phyloP scores from a whole-genome alignment of 257 asterid genomes.

The Echium plantagineum region DNA sequence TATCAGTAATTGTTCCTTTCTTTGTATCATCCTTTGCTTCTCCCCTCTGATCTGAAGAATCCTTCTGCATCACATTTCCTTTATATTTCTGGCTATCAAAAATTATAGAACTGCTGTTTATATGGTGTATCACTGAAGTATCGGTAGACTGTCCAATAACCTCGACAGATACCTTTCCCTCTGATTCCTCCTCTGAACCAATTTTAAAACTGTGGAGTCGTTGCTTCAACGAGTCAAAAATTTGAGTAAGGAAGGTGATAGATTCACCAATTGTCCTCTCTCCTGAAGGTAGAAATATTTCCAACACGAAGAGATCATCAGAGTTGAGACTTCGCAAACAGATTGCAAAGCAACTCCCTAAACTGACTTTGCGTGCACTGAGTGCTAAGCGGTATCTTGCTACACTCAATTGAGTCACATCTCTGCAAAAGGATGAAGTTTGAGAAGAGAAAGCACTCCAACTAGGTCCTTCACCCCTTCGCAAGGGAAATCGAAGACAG shows the following conservation, averaged over 20 bases:
- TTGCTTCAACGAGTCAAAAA: slow-evolving; percentile 14
- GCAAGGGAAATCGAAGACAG: slow-evolving; percentile 13
- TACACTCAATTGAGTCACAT: slow-evolving; percentile 13
- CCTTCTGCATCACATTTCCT: not conserved
- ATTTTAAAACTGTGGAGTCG: slow-evolving; percentile 15
- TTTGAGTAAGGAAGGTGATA: slow-evolving; percentile 5
- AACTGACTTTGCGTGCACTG: slow-evolving; percentile 14
- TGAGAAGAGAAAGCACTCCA: slow-evolving; percentile 17
- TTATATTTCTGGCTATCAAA: not conserved
- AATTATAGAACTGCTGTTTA: too few species aligned
- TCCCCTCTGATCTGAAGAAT: not conserved
- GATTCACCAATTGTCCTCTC: slow-evolving; percentile 1
- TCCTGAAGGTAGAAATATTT: slow-evolving; percentile 15
- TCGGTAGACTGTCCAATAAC: slow-evolving; percentile 2
- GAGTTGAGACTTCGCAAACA: slow-evolving; percentile 12
- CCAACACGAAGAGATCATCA: slow-evolving; percentile 14
- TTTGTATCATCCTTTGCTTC: not conserved
- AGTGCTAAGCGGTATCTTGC: slow-evolving; percentile 8
- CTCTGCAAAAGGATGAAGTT: slow-evolving; percentile 17
- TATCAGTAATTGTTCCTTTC: not conserved
- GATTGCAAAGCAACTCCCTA: slow-evolving; percentile 16
- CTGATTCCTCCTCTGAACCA: slow-evolving; percentile 12
- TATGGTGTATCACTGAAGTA: too few species aligned
- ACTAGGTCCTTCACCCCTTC: slow-evolving; percentile 14
- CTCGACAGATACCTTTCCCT: slow-evolving; percentile 3